Evolutionary conservation across 805 yeast species (phyloP).

Genomic region (Starmerella floricola): DNA sequence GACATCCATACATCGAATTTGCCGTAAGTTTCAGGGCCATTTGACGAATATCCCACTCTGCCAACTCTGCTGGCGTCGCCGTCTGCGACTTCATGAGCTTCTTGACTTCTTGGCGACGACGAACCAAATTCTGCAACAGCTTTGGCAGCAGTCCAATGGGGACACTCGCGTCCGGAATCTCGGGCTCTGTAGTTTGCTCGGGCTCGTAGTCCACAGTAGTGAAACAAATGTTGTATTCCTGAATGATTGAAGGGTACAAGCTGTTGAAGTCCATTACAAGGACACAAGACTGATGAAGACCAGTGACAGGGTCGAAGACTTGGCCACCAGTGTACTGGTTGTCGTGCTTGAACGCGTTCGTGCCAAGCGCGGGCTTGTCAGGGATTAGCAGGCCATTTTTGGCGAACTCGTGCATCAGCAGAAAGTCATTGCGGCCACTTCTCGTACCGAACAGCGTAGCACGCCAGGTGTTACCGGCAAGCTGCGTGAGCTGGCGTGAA

Average conservation of each 20-base stretch:
- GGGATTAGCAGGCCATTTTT: constrained; percentile 75
- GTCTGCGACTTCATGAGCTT: constrained; percentile 67
- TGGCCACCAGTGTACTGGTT: constrained; percentile 76
- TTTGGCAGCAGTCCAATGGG: constrained; percentile 77
- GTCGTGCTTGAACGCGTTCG: constrained; percentile 34
- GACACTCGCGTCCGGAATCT: constrained; percentile 30
- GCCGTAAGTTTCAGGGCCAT: constrained; percentile 94
- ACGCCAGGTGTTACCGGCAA: constrained; percentile 97
- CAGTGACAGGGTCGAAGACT: constrained; percentile 94
- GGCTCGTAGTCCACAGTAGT: constrained; percentile 68
- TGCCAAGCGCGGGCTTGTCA: constrained; percentile 35
- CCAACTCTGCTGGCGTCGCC: constrained; percentile 44
- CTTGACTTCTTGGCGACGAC: constrained; percentile 87
- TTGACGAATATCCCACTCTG: constrained; percentile 89
- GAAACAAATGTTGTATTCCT: constrained; percentile 93
- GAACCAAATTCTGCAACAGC: constrained; percentile 68
- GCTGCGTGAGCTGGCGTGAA: constrained; percentile 78
- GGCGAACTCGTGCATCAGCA: constrained; percentile 81
- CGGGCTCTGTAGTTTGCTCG: constrained; percentile 33
- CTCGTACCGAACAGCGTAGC: constrained; percentile 89
- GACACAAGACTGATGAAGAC: constrained; percentile 76
- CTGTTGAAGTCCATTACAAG: constrained; percentile 98
- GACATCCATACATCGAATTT: constrained; percentile 98
- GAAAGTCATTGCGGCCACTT: constrained; percentile 89
- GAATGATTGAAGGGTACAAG: constrained; percentile 91